Conservation (phyloP, 768 basidiomycete genomes). For the Hericium coralloides region DNA sequence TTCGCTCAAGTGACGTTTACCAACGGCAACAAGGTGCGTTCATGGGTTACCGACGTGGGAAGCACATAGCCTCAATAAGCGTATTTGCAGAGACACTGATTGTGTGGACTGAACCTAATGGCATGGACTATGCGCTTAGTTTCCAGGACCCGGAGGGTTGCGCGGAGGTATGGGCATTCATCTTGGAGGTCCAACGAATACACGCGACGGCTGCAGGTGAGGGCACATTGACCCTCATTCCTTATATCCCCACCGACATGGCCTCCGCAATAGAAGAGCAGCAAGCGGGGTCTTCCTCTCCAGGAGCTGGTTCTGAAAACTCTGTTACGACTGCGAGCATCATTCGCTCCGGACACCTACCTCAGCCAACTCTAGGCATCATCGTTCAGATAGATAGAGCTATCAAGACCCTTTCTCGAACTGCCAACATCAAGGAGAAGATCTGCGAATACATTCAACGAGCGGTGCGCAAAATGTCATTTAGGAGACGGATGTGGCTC, state of each 20-base stretch:
- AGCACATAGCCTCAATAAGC: conserved; percentile 1
- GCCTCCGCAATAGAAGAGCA: conserved; percentile 33
- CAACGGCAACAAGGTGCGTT: conserved; percentile 72
- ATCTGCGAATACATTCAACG: conserved; percentile 85
- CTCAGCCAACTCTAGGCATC: conserved; percentile 66
- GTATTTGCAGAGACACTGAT: conserved; percentile 77
- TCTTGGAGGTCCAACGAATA: conserved; percentile 73
- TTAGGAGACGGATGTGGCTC: background rate
- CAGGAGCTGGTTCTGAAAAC: conserved; percentile 45
- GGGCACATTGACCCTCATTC: conserved; percentile 18
- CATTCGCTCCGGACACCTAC: conserved; percentile 65
- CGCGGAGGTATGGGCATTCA: conserved; percentile 95
- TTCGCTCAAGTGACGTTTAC: conserved; percentile 77
- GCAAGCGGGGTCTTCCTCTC: conserved; percentile 46
- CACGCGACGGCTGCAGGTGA: conserved; percentile 64
- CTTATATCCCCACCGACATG: conserved; percentile 6
- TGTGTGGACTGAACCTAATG: conserved; percentile 96
- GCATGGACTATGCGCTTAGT: conserved; percentile 90
- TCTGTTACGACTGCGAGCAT: conserved; percentile 54
- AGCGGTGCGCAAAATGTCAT: conserved; percentile 47
- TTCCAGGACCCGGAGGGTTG: conserved; percentile 97
- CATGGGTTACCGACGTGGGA: conserved; percentile 4
- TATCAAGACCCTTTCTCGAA: conserved; percentile 67
- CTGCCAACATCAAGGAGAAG: conserved; percentile 67
- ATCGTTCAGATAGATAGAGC: conserved; percentile 73